phyloP scores from a whole-genome alignment of 306 rosid species.

The Quercus berberidifolia region DNA sequence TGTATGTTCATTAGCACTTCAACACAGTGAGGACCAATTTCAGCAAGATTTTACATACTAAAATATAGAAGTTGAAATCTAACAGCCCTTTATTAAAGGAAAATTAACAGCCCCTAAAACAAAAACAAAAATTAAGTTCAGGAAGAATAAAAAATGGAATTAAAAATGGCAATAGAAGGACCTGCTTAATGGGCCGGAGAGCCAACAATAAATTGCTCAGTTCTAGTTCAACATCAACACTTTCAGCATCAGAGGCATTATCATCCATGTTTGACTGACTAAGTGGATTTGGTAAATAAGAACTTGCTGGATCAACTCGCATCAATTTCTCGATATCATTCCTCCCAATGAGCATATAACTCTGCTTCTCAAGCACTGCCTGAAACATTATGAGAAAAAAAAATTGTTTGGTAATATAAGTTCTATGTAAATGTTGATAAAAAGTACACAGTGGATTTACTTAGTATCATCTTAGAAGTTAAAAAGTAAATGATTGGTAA shows the following conservation, averaged over 20 bases:
- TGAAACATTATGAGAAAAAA: constrained; percentile 35
- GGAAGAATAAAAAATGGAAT: not conserved
- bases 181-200: constrained; percentile 96
- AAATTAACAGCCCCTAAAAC: not conserved
- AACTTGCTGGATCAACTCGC: constrained; percentile 81
- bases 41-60: constrained; percentile 6
- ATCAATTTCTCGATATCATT: constrained; percentile 90
- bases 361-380: constrained; percentile 99
- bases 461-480: not conserved
- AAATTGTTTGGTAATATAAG: not conserved
- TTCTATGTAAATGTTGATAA: constrained; percentile 3
- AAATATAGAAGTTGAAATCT: not conserved
- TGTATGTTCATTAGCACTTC: not conserved
- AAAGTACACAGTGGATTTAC: not conserved
- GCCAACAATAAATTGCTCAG: constrained; percentile 62
- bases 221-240: constrained; percentile 72
- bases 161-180: constrained; percentile 24
- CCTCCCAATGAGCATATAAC: constrained; percentile 99
- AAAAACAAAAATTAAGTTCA: not conserved
- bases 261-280: constrained; percentile 47
- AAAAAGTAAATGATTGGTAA: not conserved
- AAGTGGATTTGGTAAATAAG: constrained; percentile 58
- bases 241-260: constrained; percentile 69
- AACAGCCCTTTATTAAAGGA: not conserved
- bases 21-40: not conserved